Evolutionary conservation across 177 flowering plant species (phyloP).

Genomic region (Telopea speciosissima): DNA sequence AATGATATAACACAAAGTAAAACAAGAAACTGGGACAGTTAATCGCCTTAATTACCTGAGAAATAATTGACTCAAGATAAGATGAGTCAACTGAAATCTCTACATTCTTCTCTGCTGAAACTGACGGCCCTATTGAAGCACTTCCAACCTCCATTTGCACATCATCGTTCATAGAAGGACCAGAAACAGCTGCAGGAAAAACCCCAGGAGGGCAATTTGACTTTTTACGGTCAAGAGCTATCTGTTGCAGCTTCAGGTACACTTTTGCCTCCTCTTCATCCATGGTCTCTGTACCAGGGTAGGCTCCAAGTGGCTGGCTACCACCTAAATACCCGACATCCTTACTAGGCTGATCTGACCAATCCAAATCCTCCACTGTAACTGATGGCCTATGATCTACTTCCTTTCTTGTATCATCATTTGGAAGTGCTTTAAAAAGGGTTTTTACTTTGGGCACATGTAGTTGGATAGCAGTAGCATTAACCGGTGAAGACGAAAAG

Average conservation of each 20-base stretch:
- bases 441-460: background rate
- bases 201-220: slow-evolving; percentile 12
- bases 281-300: slow-evolving; percentile 9
- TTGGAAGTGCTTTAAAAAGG: background rate
- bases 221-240: slow-evolving; percentile 21
- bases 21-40: background rate
- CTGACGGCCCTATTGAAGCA: slow-evolving; percentile 1
- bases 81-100: slow-evolving; percentile 22
- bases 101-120: slow-evolving; percentile 22
- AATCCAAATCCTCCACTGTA: slow-evolving; percentile 11
- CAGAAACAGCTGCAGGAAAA: slow-evolving; percentile 13
- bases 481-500: slow-evolving; percentile 34
- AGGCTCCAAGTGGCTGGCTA: slow-evolving; percentile 17
- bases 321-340: slow-evolving; percentile 20
- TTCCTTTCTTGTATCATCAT: background rate
- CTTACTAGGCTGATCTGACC: slow-evolving; percentile 11
- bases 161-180: slow-evolving; percentile 13
- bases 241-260: slow-evolving; percentile 33
- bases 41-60: slow-evolving; percentile 37
- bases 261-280: slow-evolving; percentile 32
- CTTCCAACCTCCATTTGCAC: slow-evolving; percentile 13
- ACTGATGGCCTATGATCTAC: slow-evolving; percentile 6
- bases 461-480: slow-evolving; percentile 16
- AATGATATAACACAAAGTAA: background rate
- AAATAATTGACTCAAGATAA: slow-evolving; percentile 23